phyloP scores from a whole-genome alignment of 805 yeast species.

The Candida suzukii region DNA sequence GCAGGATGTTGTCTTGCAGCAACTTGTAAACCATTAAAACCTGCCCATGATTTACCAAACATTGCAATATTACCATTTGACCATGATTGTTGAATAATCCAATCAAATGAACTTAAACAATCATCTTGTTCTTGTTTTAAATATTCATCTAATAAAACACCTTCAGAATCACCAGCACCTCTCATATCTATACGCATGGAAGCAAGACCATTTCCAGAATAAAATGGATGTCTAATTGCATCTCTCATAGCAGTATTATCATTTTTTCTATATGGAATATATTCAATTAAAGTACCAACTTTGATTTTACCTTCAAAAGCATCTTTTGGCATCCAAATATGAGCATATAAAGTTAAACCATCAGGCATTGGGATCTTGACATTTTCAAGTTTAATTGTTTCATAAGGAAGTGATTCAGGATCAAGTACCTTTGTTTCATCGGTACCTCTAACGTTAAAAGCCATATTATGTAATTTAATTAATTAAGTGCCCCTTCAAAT shows the following conservation, averaged over 20 bases:
- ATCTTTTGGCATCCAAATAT: slow-evolving; percentile 36
- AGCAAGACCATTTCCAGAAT: slow-evolving; percentile 39
- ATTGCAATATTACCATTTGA: slow-evolving; percentile 39
- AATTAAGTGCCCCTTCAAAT: too few species aligned
- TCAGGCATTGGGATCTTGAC: slow-evolving; percentile 32
- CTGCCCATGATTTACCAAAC: slow-evolving; percentile 46
- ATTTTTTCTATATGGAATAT: slow-evolving; percentile 38
- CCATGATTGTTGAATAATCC: slow-evolving; percentile 34
- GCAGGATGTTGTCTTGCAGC: slow-evolving; percentile 42
- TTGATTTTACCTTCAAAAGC: slow-evolving; percentile 21
- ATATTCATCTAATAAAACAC: slow-evolving; percentile 33
- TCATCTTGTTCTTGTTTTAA: slow-evolving; percentile 37
- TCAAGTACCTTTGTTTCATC: slow-evolving; percentile 2
- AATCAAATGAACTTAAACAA: slow-evolving; percentile 34
- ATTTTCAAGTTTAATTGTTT: slow-evolving; percentile 26
- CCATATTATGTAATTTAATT: too few species aligned
- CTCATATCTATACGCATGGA: slow-evolving; percentile 41
- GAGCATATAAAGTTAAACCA: slow-evolving; percentile 31
- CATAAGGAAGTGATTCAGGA: slow-evolving; percentile 18
- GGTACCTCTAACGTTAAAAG: slow-evolving; percentile 34
- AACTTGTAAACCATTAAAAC: slow-evolving; percentile 38
- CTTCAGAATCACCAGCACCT: slow-evolving; percentile 38
- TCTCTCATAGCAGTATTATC: slow-evolving; percentile 39
- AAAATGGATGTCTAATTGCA: slow-evolving; percentile 37
- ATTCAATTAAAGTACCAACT: slow-evolving; percentile 35